Conservation (phyloP, 73 alveolate species). For the Uronychia binucleata region DNA sequence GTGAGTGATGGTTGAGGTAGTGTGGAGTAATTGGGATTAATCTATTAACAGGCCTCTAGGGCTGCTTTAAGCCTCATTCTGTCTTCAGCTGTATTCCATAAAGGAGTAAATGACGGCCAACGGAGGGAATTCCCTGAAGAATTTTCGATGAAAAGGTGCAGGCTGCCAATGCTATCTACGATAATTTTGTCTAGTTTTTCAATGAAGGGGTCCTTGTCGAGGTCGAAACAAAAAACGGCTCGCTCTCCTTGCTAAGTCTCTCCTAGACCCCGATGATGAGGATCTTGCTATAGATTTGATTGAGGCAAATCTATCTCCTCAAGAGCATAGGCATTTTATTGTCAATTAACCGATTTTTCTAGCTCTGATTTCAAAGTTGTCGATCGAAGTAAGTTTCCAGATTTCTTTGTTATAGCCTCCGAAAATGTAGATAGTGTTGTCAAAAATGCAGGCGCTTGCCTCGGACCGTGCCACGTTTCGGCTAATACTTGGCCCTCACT, state of each 20-base stretch:
- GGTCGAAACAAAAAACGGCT: slow-evolving; percentile 79
- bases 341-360: slow-evolving; percentile 68
- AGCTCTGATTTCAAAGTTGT: slow-evolving; percentile 81
- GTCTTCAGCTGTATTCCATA: too few species aligned
- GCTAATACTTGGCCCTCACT: slow-evolving; percentile 82
- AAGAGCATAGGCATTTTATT: slow-evolving; percentile 86
- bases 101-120: slow-evolving; percentile 38
- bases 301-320: slow-evolving; percentile 94
- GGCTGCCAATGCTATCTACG: slow-evolving; percentile 89
- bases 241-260: slow-evolving; percentile 80
- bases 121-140: slow-evolving; percentile 96
- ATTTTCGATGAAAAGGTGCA: slow-evolving; percentile 92
- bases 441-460: slow-evolving; percentile 83
- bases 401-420: slow-evolving; percentile 96
- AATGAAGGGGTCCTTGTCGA: slow-evolving; percentile 62
- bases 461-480: slow-evolving; percentile 83
- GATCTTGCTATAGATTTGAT: slow-evolving; percentile 75
- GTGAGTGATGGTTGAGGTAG: too few species aligned
- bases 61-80: too few species aligned
- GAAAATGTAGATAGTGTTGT: slow-evolving; percentile 84
- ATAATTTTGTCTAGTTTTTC: slow-evolving; percentile 70
- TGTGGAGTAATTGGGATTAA: too few species aligned
- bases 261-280: slow-evolving; percentile 83
- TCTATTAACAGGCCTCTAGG: too few species aligned
- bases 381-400: slow-evolving; percentile 92